phyloP scores from a whole-genome alignment of 225 moss, liverwort and hornwort species.

The Marchantia polymorpha region DNA sequence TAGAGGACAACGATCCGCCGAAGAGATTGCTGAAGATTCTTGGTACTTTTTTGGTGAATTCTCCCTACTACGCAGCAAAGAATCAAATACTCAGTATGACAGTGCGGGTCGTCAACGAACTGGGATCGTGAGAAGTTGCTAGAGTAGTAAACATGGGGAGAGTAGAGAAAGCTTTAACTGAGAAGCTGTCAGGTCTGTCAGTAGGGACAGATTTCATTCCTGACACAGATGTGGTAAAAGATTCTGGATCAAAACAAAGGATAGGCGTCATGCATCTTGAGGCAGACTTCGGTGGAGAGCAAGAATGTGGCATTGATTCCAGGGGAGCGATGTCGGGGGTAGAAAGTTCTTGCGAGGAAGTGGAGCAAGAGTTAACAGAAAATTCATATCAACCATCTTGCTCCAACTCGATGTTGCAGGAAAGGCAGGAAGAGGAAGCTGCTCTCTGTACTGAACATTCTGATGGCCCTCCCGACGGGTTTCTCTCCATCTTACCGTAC shows the following conservation, averaged over 20 bases:
- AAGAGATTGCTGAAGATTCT: conserved; percentile 14
- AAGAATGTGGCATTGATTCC: neutral
- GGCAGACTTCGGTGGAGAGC: too few species aligned
- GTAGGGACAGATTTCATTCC: neutral
- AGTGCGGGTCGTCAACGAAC: neutral
- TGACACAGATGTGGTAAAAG: too few species aligned
- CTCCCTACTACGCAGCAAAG: too few species aligned
- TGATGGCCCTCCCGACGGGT: too few species aligned
- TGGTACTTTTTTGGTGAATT: neutral
- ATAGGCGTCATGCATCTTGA: too few species aligned
- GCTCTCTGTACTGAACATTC: too few species aligned
- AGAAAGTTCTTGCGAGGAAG: neutral
- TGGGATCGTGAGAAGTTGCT: neutral
- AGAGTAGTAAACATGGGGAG: neutral
- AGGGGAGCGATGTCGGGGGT: neutral
- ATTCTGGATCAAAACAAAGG: too few species aligned
- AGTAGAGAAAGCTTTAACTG: neutral
- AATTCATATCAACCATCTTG: neutral
- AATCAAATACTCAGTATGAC: neutral
- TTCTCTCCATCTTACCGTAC: too few species aligned
- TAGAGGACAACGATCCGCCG: conserved; percentile 16
- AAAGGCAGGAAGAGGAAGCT: conserved; percentile 51
- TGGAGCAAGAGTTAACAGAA: neutral
- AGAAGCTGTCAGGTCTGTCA: neutral
- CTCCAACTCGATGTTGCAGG: conserved; percentile 52